Conservation (phyloP, 306 rosid species). For the Casuarina cunninghamiana region DNA sequence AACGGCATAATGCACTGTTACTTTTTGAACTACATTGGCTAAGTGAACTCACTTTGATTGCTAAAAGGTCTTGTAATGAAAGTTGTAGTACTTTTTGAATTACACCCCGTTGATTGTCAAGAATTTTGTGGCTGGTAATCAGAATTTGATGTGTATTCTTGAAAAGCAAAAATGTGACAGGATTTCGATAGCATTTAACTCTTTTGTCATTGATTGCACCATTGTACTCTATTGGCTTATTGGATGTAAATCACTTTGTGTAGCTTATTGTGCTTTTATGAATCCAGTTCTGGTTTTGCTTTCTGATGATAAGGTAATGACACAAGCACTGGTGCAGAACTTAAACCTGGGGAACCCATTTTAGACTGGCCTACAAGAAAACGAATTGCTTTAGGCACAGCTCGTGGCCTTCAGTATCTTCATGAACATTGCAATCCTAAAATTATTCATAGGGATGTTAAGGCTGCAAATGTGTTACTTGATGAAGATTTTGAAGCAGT, state of each 20-base stretch:
- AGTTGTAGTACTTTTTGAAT: too few species aligned
- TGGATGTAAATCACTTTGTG: constrained; percentile 6
- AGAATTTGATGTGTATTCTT: neutral
- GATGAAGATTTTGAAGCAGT: constrained; percentile 98
- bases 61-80: too few species aligned
- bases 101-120: too few species aligned
- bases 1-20: too few species aligned
- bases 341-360: constrained; percentile 77
- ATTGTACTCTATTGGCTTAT: constrained; percentile 3
- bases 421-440: constrained; percentile 99
- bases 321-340: constrained; percentile 55
- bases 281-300: constrained; percentile 18
- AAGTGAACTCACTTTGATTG: too few species aligned
- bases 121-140: too few species aligned
- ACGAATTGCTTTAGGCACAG: constrained; percentile 88
- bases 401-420: constrained; percentile 95
- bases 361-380: constrained; percentile 90
- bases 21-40: too few species aligned
- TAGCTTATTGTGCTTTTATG: constrained; percentile 15
- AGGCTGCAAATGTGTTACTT: constrained; percentile 96
- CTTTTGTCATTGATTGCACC: neutral
- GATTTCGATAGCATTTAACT: constrained; percentile 1
- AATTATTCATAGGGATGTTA: constrained; percentile 98
- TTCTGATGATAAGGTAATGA: constrained; percentile 22
- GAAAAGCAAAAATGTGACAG: neutral